These are phyloP conservation scores for Phycomyces blakesleeanus DNA, from an alignment of 192 early-diverging fungal genomes.

Conservation along the genomic window DNA sequence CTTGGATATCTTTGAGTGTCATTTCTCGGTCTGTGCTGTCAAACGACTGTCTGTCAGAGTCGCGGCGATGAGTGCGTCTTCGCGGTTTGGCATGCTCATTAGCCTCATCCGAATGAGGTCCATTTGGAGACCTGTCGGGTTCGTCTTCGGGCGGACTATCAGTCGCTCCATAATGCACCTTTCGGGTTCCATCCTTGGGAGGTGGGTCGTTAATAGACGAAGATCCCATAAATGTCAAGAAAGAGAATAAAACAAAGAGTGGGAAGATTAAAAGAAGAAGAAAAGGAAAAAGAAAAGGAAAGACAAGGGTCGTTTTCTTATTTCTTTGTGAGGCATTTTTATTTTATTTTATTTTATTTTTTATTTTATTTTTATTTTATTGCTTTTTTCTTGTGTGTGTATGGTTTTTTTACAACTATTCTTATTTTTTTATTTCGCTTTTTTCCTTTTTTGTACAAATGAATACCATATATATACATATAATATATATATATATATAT, in stretches of 20 bases:
- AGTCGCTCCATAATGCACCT: not conserved
- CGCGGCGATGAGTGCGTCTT: not conserved
- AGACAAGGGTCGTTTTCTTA: not conserved
- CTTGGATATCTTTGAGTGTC: conserved; percentile 56
- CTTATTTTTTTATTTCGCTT: not conserved
- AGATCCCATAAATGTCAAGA: conserved; percentile 10
- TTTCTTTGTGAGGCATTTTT: not conserved
- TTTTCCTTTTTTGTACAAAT: not conserved
- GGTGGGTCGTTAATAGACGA: not conserved
- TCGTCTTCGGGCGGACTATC: conserved; percentile 5
- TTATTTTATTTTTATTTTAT: not conserved
- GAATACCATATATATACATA: not conserved
- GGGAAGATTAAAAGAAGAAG: not conserved
- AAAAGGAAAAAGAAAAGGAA: not conserved
- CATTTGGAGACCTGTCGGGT: not conserved
- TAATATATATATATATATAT: not conserved
- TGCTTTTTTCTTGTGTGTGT: no score
- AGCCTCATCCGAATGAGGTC: no score
- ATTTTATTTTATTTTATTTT: not conserved
- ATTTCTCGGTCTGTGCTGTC: conserved; percentile 40
- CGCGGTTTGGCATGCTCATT: not conserved
- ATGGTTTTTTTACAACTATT: not conserved
- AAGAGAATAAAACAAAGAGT: no score
- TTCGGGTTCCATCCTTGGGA: not conserved
- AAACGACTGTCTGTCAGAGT: conserved; percentile 5